A percentile compares a stretch with the other conserved stretches of the same genome.
Evolutionary conservation across 352 stramenopile genomes (phyloP).

Genomic region (Thalassiosira livingstoniorum): DNA sequence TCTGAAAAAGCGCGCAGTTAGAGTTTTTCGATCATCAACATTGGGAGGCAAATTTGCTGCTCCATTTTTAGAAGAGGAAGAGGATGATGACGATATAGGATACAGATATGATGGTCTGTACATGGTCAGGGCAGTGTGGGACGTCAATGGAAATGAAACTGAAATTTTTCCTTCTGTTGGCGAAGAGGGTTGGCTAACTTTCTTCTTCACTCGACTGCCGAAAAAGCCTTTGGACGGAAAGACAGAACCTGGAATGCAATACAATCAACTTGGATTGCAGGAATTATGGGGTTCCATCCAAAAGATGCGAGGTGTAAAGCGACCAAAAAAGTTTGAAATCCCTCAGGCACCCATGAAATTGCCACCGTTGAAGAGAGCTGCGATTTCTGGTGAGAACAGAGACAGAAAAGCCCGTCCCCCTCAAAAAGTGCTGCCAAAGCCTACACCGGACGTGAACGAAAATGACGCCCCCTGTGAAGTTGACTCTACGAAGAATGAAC

Average conservation of each 20-base stretch:
- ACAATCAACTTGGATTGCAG: slow-evolving; percentile 65
- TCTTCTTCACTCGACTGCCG: slow-evolving; percentile 59
- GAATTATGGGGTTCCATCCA: slow-evolving; percentile 67
- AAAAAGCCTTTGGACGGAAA: slow-evolving; percentile 64
- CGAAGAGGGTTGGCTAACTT: slow-evolving; percentile 61
- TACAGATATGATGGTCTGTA: slow-evolving; percentile 74
- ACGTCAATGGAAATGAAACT: slow-evolving; percentile 63
- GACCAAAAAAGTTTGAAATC: slow-evolving; percentile 67
- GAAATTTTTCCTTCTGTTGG: slow-evolving; percentile 45
- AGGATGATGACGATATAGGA: slow-evolving; percentile 56
- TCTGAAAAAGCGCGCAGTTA: slow-evolving; percentile 61
- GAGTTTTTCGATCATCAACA: slow-evolving; percentile 63
- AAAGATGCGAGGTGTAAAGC: slow-evolving; percentile 58
- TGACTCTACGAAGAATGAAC: no score
- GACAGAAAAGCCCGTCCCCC: slow-evolving; percentile 43
- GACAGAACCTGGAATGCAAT: slow-evolving; percentile 53
- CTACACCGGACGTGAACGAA: slow-evolving; percentile 13
- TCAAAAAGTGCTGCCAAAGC: slow-evolving; percentile 11
- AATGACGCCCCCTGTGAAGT: neutral
- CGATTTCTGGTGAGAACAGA: slow-evolving; percentile 54
- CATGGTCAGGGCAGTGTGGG: slow-evolving; percentile 64
- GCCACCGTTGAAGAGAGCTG: slow-evolving; percentile 41
- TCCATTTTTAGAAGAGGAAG: slow-evolving; percentile 50
- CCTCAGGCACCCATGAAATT: slow-evolving; percentile 60
- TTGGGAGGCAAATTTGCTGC: slow-evolving; percentile 43